Percentiles rank a stretch among this genome's conserved stretches.
Evolutionary conservation across 106 monocot species (phyloP).

Genomic region (Acorus gramineus): DNA sequence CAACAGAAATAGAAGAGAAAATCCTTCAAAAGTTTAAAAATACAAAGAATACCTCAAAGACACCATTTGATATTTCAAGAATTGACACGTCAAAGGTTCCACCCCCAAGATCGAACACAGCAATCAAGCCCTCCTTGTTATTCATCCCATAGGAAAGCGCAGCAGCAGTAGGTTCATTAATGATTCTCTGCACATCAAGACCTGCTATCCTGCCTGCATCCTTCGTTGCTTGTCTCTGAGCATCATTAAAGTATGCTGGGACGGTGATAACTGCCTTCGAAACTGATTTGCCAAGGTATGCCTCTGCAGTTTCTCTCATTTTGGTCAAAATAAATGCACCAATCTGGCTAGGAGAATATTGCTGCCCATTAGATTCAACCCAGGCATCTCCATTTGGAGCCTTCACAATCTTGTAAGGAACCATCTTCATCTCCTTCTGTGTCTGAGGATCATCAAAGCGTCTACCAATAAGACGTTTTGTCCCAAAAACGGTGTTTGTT

Average conservation of each 20-base stretch:
- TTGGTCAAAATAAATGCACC: conserved; percentile 67
- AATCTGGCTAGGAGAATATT: conserved; percentile 56
- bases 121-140: conserved; percentile 60
- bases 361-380: conserved; percentile 56
- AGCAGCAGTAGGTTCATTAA: conserved; percentile 67
- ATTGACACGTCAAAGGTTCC: conserved; percentile 69
- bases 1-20: neutral
- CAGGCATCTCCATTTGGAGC: conserved; percentile 70
- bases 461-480: conserved; percentile 75
- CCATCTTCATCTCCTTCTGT: conserved; percentile 96
- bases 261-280: conserved; percentile 77
- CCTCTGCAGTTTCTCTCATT: conserved; percentile 79
- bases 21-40: neutral
- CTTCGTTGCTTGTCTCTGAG: conserved; percentile 74
- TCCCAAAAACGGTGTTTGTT: conserved; percentile 68
- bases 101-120: conserved; percentile 67
- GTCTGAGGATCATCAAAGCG: conserved; percentile 76
- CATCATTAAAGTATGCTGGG: conserved; percentile 86
- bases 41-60: conserved; percentile 55
- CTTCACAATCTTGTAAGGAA: conserved; percentile 63
- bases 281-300: conserved; percentile 49
- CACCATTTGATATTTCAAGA: conserved; percentile 83
- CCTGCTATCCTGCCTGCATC: conserved; percentile 72
- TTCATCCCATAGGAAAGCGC: conserved; percentile 70
- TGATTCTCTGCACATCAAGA: conserved; percentile 62